Conservation (phyloP, 495 filamentous ascomycete genomes). For the Trichocladium uniseriatum region DNA sequence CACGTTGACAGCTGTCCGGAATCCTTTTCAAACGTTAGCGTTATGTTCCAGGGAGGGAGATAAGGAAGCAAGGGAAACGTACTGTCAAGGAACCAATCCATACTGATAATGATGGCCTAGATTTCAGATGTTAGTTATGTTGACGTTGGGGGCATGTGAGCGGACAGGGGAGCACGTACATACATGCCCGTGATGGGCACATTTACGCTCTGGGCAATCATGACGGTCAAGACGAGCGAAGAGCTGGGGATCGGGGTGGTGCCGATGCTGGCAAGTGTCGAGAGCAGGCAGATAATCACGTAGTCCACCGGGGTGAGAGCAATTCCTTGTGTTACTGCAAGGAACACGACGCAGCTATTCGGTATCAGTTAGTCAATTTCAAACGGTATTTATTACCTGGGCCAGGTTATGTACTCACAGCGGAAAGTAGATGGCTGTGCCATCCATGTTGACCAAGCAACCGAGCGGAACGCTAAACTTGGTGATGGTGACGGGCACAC, state of each 20-base stretch:
- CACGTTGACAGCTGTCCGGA: too few species aligned
- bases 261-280: conserved; percentile 26
- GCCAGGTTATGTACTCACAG: too few species aligned
- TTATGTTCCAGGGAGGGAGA: conserved; percentile 26
- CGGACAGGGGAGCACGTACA: conserved; percentile 1
- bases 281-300: conserved; percentile 24
- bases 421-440: conserved; percentile 26
- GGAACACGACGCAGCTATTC: conserved; percentile 26
- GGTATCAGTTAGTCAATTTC: too few species aligned
- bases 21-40: conserved; percentile 16
- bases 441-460: conserved; percentile 28
- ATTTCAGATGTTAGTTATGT: background rate
- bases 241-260: conserved; percentile 28
- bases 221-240: conserved; percentile 27
- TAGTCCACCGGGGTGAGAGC: conserved; percentile 21
- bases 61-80: too few species aligned
- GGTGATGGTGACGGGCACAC: conserved; percentile 15
- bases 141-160: too few species aligned
- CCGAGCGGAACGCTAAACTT: conserved; percentile 25
- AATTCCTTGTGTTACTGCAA: conserved; percentile 25
- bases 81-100: conserved; percentile 29
- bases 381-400: too few species aligned
- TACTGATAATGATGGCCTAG: conserved; percentile 19
- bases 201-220: conserved; percentile 26
- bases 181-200: too few species aligned